Percentiles rank a stretch among this genome's conserved stretches.
These are phyloP conservation scores for Fimicolochytrium jonesii DNA, from an alignment of 192 early-diverging fungal species.

Conservation along the genomic window DNA sequence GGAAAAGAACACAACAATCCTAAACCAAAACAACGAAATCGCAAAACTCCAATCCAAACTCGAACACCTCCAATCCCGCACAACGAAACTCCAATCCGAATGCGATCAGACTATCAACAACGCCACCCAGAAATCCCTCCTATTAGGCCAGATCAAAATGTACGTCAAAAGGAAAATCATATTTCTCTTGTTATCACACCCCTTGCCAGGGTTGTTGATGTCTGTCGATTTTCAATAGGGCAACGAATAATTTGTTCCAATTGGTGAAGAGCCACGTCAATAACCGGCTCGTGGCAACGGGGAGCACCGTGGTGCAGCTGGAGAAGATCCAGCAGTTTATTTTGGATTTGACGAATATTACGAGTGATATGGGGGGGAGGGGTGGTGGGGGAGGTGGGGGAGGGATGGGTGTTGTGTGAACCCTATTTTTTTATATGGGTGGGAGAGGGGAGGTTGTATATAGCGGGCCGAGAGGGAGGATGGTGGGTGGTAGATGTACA, in stretches of 20 bases:
- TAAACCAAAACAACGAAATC: constrained; percentile 63
- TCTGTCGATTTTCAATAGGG: too few relatives aligned
- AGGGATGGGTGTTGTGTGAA: too few relatives aligned
- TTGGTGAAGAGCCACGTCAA: constrained; percentile 56
- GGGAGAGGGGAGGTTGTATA: too few relatives aligned
- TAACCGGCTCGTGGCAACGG: constrained; percentile 40
- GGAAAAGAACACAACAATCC: constrained; percentile 59
- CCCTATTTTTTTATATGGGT: too few relatives aligned
- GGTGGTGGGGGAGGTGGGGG: too few relatives aligned
- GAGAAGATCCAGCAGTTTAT: constrained; percentile 64
- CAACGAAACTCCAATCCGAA: constrained; percentile 47
- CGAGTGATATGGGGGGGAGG: constrained; percentile 17
- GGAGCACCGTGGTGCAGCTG: constrained; percentile 47
- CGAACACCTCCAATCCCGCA: constrained; percentile 46
- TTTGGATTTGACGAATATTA: constrained; percentile 26
- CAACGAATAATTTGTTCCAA: constrained; percentile 55
- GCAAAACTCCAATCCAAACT: constrained; percentile 55
- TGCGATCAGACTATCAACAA: constrained; percentile 51
- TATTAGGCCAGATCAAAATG: constrained; percentile 62
- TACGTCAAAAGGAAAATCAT: constrained; percentile 8
- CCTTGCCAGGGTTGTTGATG: too few relatives aligned
- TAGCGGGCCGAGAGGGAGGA: too few relatives aligned
- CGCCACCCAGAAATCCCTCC: constrained; percentile 50
- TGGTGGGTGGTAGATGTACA: too few relatives aligned
- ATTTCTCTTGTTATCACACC: too few relatives aligned